phyloP scores from a whole-genome alignment of 352 stramenopile genomes.

The Phytophthora ramorum region DNA sequence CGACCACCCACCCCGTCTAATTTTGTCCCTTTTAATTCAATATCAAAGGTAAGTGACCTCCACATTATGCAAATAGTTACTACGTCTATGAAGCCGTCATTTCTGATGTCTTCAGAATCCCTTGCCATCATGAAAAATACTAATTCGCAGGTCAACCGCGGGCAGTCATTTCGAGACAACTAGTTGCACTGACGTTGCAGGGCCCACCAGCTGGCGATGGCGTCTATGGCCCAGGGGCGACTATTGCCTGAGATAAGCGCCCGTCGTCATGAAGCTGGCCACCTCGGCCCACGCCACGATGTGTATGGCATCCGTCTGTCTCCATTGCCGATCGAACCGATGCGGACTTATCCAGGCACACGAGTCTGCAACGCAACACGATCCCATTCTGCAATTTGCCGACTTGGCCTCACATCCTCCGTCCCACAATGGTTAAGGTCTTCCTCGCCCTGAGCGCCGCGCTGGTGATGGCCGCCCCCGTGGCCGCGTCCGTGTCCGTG shows the following conservation, averaged over 20 bases:
- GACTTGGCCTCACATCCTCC: conserved; percentile 4
- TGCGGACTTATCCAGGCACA: neutral
- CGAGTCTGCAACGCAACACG: conserved; percentile 8
- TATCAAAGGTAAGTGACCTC: no score
- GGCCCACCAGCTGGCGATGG: conserved; percentile 20
- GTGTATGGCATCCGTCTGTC: conserved; percentile 34
- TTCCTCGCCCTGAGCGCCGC: conserved; percentile 49
- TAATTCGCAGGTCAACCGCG: neutral
- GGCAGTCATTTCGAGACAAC: conserved; percentile 14
- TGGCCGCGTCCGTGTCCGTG: conserved; percentile 44
- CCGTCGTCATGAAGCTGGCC: conserved; percentile 3
- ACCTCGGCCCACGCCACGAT: conserved; percentile 25
- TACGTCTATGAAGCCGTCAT: no score
- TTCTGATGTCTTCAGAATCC: neutral
- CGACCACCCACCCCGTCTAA: conserved; percentile 3
- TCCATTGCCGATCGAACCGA: conserved; percentile 1
- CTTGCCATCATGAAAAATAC: neutral
- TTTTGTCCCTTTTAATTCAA: neutral
- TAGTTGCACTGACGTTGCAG: conserved; percentile 13
- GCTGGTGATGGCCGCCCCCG: conserved; percentile 36
- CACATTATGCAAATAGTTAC: no score
- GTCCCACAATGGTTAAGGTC: conserved; percentile 47
- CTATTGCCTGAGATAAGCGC: conserved; percentile 31
- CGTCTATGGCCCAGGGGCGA: conserved; percentile 15
- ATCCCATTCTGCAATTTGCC: conserved; percentile 39